Evolutionary conservation across 768 basidiomycete species (phyloP), one percentile per base, ranked within the genome.

Genomic region (Kwoniella bestiolae): DNA sequence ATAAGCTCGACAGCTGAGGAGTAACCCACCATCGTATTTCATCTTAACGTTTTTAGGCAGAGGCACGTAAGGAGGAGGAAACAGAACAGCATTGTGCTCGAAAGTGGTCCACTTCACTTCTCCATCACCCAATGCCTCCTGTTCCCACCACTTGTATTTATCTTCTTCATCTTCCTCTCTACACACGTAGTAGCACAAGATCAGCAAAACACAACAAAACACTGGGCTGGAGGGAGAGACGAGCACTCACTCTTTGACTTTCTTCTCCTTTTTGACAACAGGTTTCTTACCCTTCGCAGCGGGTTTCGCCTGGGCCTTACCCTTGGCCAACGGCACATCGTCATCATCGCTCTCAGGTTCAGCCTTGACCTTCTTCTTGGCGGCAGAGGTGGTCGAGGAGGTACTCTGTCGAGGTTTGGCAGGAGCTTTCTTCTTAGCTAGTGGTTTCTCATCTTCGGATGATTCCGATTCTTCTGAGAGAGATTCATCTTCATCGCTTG

Each of bases 51-150:
- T 75, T 7, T 84, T 81, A 1, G 96, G 93, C 59, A 96, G 83
- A 7, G 90, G 86, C 74, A 92, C 89, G 79, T 99, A 99, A 2
- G 94, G 89, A 53, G 92, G 92, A 67, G 96, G 96, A 82, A 99
- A 99, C 68, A 94, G 86, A 41, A 99, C 94, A 55, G 94, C 96
- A 70, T 86, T 88, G 82, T 99, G 96, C 76, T 92, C 90, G 56
- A 99, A 86, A n/a, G 92, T 96, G 67, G 87, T 86, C 96, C 96
- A 99, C 81, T 97, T 96, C 62, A 87, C 83, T 41, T 87, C 84
- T 11, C 87, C 91, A 75, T 90, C 86, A 31, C 84, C 85, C 69
- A 89, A 85, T 6, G 65, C 73, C 26, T 82, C 76, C 71, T 86
- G 83, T 65, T 84, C 81, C 73, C 93, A 90, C 95, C 94, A 96